Evolutionary conservation across 352 stramenopile genomes (phyloP).

Genomic region (Globisporangium parvum): DNA sequence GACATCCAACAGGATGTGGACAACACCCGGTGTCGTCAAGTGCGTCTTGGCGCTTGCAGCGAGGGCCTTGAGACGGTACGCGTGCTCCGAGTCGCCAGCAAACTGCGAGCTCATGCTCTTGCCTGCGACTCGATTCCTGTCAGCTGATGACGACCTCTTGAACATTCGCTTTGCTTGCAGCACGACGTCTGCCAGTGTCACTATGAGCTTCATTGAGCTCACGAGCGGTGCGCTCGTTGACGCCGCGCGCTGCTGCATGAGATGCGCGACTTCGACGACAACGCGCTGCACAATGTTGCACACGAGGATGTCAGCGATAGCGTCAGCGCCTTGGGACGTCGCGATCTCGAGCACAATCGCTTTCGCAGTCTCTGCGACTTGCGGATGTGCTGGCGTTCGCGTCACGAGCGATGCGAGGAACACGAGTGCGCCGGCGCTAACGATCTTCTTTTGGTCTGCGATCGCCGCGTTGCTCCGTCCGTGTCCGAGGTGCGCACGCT

Average conservation of each 20-base stretch:
- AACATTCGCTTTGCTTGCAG: conserved; percentile 4
- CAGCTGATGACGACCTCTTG: neutral
- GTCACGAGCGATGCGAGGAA: conserved; percentile 41
- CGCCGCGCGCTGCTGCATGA: conserved; percentile 2
- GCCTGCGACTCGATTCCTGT: neutral
- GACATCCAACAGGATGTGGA: conserved; percentile 9
- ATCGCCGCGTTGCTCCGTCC: conserved; percentile 18
- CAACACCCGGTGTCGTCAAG: conserved; percentile 1
- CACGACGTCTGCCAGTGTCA: conserved; percentile 4
- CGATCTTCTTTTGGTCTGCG: conserved; percentile 42
- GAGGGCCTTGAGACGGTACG: conserved; percentile 7
- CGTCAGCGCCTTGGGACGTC: conserved; percentile 29
- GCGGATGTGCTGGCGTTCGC: conserved; percentile 14
- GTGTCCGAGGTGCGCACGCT: too few relatives aligned
- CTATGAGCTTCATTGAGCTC: conserved; percentile 15
- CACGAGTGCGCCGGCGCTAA: conserved; percentile 48
- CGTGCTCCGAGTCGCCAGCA: neutral
- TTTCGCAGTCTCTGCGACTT: conserved; percentile 51
- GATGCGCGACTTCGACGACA: conserved; percentile 23
- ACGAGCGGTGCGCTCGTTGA: conserved; percentile 2
- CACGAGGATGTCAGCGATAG: conserved; percentile 51
- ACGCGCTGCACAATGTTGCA: conserved; percentile 56
- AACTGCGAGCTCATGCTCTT: neutral
- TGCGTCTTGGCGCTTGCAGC: conserved; percentile 2
- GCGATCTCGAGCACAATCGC: conserved; percentile 38